Base-by-base conservation (phyloP, 2,329 filamentous ascomycete species). In the Hypoxylon sp. region DNA sequence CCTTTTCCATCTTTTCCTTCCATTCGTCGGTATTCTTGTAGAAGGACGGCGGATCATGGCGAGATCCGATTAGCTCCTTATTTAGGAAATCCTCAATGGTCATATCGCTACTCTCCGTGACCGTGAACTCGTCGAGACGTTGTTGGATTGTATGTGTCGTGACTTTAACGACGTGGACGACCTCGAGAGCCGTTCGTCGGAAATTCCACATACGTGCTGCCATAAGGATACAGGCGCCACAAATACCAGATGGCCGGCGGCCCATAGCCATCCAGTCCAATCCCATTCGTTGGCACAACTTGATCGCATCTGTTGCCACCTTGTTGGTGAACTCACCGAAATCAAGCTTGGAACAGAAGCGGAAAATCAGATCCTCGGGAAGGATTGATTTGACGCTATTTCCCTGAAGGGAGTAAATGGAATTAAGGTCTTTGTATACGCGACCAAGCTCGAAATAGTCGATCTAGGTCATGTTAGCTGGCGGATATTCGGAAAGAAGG, bases 161-260 rank as follows among this genome's bases (percentile, higher is more conserved):
- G 52, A 98, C 94, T 75, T 97, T 98, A 75, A 97, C 94, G 37
- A 97, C 92, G 75, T 97, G 98, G n/a, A 98, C 94, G 7, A 99
- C 91, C 78, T 99, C 95, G 28, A 93, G 88, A 11, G 97, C 89
- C 0, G 93, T 97, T 17, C 95, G 89, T 46, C 94, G 91, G 75
- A 96, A 99, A 78, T 98, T 98, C 84, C 97, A 97, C 91, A 98
- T 98, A 54, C 95, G 91, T 7, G 95, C 94, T 6, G 95, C 95
- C 76, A 99, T 90, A 64, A 99, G 91, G 49, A 99, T 85, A 69
- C 94, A 97, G 11, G 95, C 95, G 65, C 95, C 95, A 76, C 94
- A 97, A 56, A 98, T 90, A 69, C 95, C 95, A 6, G 94, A 94
- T 15, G 95, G 95, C 41, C 95, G 90, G 73, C 95, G 91, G 71